Conservation (phyloP, 495 filamentous ascomycete genomes). For the Podospora appendiculata region DNA sequence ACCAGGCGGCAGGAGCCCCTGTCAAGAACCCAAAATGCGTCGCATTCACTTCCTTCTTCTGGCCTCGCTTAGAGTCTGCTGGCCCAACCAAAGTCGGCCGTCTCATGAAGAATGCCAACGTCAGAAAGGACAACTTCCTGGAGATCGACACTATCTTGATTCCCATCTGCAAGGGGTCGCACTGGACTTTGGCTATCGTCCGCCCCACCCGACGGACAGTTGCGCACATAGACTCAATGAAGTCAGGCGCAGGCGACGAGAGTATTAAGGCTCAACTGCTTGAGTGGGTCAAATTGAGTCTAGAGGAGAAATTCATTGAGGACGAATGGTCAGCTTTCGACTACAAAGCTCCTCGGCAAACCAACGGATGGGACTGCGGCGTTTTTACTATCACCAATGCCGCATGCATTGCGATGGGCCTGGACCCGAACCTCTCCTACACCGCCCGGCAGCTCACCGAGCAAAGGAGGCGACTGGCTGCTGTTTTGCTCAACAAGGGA, state of each 20-base stretch:
- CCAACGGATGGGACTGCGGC: slow-evolving; percentile 72
- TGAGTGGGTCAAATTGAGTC: slow-evolving; percentile 50
- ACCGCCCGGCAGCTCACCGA: slow-evolving; percentile 45
- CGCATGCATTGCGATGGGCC: slow-evolving; percentile 56
- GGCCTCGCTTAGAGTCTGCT: slow-evolving; percentile 46
- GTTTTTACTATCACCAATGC: slow-evolving; percentile 71
- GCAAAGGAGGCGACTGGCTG: slow-evolving; percentile 58
- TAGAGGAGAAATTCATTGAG: slow-evolving; percentile 48
- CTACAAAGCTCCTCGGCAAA: slow-evolving; percentile 46
- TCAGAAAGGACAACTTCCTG: slow-evolving; percentile 32
- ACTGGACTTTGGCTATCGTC: slow-evolving; percentile 67
- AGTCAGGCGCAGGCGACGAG: slow-evolving; percentile 15
- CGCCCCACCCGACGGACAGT: slow-evolving; percentile 54
- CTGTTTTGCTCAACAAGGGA: slow-evolving; percentile 59
- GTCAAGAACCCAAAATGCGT: slow-evolving; percentile 53
- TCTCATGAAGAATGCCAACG: slow-evolving; percentile 20
- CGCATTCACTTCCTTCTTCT: slow-evolving; percentile 69
- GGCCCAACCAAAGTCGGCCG: slow-evolving; percentile 32
- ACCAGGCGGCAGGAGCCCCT: slow-evolving; percentile 38
- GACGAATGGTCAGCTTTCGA: slow-evolving; percentile 54
- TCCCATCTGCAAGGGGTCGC: slow-evolving; percentile 33
- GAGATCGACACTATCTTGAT: slow-evolving; percentile 38
- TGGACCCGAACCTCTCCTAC: slow-evolving; percentile 52
- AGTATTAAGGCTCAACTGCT: slow-evolving; percentile 11
- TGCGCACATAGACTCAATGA: slow-evolving; percentile 70